These are phyloP conservation scores for Fusarium falciforme DNA, from an alignment of 2,329 filamentous ascomycete genomes.

Conservation along the genomic window DNA sequence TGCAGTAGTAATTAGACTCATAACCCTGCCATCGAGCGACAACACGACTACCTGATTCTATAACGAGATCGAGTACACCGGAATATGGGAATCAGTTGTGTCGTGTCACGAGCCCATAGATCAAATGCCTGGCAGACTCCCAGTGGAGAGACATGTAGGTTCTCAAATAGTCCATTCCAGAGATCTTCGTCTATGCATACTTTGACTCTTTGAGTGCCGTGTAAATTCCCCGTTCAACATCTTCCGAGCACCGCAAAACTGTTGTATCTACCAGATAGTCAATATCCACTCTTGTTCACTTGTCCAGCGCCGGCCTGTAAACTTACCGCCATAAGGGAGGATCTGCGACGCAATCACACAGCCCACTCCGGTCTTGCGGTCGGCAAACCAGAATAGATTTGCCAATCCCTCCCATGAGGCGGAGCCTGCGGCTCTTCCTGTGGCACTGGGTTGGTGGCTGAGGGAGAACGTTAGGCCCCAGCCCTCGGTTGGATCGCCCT, in stretches of 20 bases:
- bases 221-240: background rate
- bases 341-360: constrained; percentile 9
- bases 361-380: constrained; percentile 11
- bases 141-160: no score
- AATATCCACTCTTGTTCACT: background rate
- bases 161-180: background rate
- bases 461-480: constrained; percentile 22
- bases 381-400: constrained; percentile 23
- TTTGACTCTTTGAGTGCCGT: background rate
- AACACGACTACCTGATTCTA: background rate
- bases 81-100: no score
- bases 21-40: background rate
- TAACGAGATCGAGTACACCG: background rate
- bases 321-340: constrained; percentile 18
- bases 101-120: no score
- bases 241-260: background rate
- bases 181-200: background rate
- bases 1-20: background rate
- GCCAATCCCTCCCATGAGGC: constrained; percentile 18
- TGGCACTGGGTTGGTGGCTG: constrained; percentile 3
- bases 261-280: background rate
- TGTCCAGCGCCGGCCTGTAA: background rate
- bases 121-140: no score
- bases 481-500: constrained; percentile 14
- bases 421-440: constrained; percentile 2